Base-by-base conservation (phyloP, 805 yeast genomes). In the Kodamaea leandrae region DNA sequence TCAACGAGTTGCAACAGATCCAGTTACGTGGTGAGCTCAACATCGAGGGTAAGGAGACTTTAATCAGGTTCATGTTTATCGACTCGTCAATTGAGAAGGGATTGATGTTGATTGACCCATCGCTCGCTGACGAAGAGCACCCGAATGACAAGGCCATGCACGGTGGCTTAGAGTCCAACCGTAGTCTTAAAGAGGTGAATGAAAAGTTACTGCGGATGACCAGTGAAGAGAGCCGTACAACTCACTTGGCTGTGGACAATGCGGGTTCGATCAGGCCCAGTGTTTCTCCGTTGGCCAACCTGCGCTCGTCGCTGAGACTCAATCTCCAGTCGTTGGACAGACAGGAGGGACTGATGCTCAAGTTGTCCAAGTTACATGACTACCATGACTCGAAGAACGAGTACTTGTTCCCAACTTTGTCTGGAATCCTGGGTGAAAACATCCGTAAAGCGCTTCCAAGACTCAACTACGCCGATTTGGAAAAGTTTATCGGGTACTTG, bases 31-130 rank as follows among this genome's bases (percentile, higher is more conserved):
- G 72, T 28, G 72, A 76, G 46, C 66, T 87, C 47, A 79, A 76
- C 17, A 46, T 78, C 9, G 81, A 82, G 49, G 95, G 89, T 25
- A 85, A 86, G 57, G 96, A 88, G 56, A 74, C 84, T 14, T 64
- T 87, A 30, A 67, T 88, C 23, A 68, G 90, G 48, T 71, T 86
- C 43, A 72, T 83, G 35, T 77, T 83, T 42, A 67, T 87, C 50
- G 89, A 84, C 52, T 77, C 83, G 13, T 81, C 87, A 7, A 67
- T 88, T 41, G 76, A 76, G 32, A 82, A 82, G 52, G 79, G 78
- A 1, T 45, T 76, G 18, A 66, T 67, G 43, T 56, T 68, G 44
- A 62, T 69, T 35, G 74, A 69, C 46, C 51, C 52, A 19, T 61
- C 67, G 1, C 56, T 67, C 28, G 61, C 49, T 7, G 52, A 54